These are phyloP conservation scores for Colletotrichum navitas DNA, from an alignment of 2,329 filamentous ascomycete genomes.

Conservation along the genomic window DNA sequence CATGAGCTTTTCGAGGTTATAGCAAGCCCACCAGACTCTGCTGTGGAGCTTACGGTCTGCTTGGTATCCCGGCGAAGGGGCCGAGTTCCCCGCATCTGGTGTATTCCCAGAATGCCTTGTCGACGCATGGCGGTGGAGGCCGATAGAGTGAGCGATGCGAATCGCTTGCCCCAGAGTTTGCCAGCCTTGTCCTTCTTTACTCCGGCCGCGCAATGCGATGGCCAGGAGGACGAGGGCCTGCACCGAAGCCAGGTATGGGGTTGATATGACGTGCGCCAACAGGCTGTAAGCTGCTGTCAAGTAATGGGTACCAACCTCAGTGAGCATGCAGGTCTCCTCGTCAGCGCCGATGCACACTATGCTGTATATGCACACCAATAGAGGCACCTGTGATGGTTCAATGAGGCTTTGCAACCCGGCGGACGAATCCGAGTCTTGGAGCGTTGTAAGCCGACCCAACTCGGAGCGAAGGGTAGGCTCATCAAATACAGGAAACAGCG, in stretches of 20 bases:
- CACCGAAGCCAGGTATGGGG: conserved; percentile 43
- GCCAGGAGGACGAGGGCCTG: conserved; percentile 44
- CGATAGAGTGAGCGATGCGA: conserved; percentile 46
- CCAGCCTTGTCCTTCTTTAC: conserved; percentile 47
- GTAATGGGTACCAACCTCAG: conserved; percentile 37
- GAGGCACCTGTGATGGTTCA: conserved; percentile 22
- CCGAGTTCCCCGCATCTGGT: conserved; percentile 10
- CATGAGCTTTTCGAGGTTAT: conserved; percentile 59
- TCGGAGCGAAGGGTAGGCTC: conserved; percentile 34
- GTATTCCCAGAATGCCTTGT: not conserved
- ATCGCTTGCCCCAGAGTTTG: conserved; percentile 46
- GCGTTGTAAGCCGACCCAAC: conserved; percentile 16
- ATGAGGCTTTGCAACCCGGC: not conserved
- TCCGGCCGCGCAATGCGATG: conserved; percentile 40
- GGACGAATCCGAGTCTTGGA: conserved; percentile 12
- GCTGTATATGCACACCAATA: conserved; percentile 39
- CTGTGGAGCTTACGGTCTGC: conserved; percentile 59
- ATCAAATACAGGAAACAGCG: conserved; percentile 44
- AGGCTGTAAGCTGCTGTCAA: conserved; percentile 43
- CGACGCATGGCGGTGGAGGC: conserved; percentile 43
- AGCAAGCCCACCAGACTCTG: conserved; percentile 66
- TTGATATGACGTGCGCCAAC: conserved; percentile 42
- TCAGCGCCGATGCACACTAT: conserved; percentile 44
- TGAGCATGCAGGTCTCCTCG: conserved; percentile 35
- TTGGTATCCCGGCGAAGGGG: conserved; percentile 19